These are phyloP conservation scores for Neurospora crassa DNA, from an alignment of 2,329 filamentous ascomycete genomes.

Conservation along the genomic window DNA sequence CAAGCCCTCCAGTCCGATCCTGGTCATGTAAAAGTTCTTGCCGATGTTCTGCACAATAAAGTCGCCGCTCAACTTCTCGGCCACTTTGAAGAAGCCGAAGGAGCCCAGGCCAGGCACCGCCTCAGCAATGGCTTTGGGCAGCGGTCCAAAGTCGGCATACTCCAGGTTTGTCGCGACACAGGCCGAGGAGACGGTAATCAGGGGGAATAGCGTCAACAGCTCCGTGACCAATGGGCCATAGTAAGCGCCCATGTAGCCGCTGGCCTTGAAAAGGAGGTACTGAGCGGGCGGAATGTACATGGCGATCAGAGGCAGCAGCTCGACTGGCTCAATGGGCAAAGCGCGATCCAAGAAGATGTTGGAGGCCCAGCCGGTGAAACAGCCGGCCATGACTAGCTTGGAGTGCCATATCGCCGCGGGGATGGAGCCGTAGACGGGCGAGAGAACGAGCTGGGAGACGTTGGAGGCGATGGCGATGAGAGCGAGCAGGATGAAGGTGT, in stretches of 20 bases:
- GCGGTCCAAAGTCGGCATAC: conserved; percentile 41
- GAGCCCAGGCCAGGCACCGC: conserved; percentile 55
- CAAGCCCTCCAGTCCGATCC: conserved; percentile 61
- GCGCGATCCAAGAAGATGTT: conserved; percentile 46
- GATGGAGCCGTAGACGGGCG: conserved; percentile 82
- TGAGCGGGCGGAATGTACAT: conserved; percentile 67
- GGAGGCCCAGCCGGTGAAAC: conserved; percentile 62
- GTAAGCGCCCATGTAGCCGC: conserved; percentile 53
- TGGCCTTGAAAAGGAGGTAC: conserved; percentile 59
- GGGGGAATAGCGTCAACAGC: conserved; percentile 58
- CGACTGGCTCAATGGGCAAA: conserved; percentile 38
- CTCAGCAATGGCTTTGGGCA: conserved; percentile 51
- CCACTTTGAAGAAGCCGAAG: conserved; percentile 53
- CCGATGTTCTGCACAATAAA: conserved; percentile 46
- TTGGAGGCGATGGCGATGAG: conserved; percentile 57
- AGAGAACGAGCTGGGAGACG: conserved; percentile 65
- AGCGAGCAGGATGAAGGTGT: conserved; percentile 35
- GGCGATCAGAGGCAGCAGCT: conserved; percentile 64
- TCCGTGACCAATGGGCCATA: conserved; percentile 72
- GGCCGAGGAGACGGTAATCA: conserved; percentile 54
- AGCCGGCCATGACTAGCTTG: conserved; percentile 53
- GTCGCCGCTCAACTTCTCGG: conserved; percentile 30
- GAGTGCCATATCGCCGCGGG: conserved; percentile 65
- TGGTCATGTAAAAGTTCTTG: conserved; percentile 52
- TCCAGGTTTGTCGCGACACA: conserved; percentile 58